Evolutionary conservation across 2,329 filamentous ascomycete genomes (phyloP), one percentile per base, ranked within the genome.

Genomic region (Aspergillus floridensis): DNA sequence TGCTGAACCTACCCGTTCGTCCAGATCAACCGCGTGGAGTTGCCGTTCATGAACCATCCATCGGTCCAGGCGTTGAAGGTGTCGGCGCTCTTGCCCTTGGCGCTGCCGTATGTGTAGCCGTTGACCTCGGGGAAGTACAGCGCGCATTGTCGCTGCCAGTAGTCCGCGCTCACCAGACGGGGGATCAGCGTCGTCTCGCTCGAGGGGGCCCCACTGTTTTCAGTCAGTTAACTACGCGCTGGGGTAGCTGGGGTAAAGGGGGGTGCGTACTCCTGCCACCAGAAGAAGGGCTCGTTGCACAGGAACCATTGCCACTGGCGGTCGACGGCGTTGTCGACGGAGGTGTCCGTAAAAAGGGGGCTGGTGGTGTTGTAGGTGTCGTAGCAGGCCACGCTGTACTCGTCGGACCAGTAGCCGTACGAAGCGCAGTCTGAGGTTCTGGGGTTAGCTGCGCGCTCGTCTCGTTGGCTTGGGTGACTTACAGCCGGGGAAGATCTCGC

Each of bases 251-350:
- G 7, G 7, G 2, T 10, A 2, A 8, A 5, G 11, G 29, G 22
- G 4, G 22, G 26, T 49, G 57, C 78, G 66, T 69, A 80, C 75
- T 80, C 79, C 68, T 85, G 82, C 79, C 81, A 86, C 70, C 80
- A 84, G 57, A 75, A 81, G 59, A 84, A 81, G n/a, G 85, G 84
- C 69, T 88, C 83, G 67, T 88, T 87, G 77, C 86, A 88, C 1
- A 80, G 76, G 72, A 86, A 79, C 85, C 85, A 88, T 7, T 77
- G 69, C 84, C 84, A 88, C 61, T 85, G 82, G 0, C 83, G 73
- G 63, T 83, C 77, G 35, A 75, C 65, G 0, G 66, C 56, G 67
- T 87, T 86, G 52, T 63, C 63, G 5, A 82, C 73, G 1, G 72
- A 74, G 19, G 68, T 72, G 68, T 88, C 82, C 4, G 79, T 82